Conservation (phyloP, 2,329 filamentous ascomycete species). For the Thyridium curvatum region DNA sequence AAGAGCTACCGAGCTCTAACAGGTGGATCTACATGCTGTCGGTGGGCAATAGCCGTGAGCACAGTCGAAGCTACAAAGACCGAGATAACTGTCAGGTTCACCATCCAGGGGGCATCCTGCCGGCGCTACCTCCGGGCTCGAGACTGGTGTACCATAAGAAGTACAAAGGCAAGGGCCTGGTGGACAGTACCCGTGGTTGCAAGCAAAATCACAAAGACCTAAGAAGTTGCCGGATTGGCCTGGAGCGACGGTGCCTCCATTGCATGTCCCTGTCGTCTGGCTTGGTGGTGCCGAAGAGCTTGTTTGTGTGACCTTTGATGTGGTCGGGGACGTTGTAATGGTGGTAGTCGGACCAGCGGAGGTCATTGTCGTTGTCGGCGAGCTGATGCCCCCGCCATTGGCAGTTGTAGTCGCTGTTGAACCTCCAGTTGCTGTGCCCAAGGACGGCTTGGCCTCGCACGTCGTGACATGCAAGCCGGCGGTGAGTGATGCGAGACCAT, state of each 20-base stretch:
- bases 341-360: background rate
- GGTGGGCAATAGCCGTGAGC: slow-evolving; percentile 2
- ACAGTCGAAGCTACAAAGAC: slow-evolving; percentile 6
- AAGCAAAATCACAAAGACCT: slow-evolving; percentile 12
- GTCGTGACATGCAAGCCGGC: slow-evolving; percentile 19
- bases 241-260: slow-evolving; percentile 8
- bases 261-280: slow-evolving; percentile 6
- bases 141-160: slow-evolving; percentile 5
- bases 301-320: slow-evolving; percentile 1
- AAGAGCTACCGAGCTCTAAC: no score
- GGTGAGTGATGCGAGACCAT: slow-evolving; percentile 20
- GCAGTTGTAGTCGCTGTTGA: slow-evolving; percentile 1
- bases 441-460: slow-evolving; percentile 12
- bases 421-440: no score
- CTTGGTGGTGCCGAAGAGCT: background rate
- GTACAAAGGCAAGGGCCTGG: slow-evolving; percentile 10
- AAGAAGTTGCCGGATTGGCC: slow-evolving; percentile 8
- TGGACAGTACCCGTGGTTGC: slow-evolving; percentile 12
- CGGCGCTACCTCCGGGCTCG: background rate
- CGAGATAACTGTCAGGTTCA: slow-evolving; percentile 3
- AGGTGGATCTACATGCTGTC: slow-evolving; percentile 1
- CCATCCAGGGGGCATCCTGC: slow-evolving; percentile 2
- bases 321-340: slow-evolving; percentile 1
- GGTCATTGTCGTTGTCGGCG: slow-evolving; percentile 1
- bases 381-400: background rate